Base-by-base conservation (phyloP, 2,329 filamentous ascomycete species). In the Plenodomus biglobosus region DNA sequence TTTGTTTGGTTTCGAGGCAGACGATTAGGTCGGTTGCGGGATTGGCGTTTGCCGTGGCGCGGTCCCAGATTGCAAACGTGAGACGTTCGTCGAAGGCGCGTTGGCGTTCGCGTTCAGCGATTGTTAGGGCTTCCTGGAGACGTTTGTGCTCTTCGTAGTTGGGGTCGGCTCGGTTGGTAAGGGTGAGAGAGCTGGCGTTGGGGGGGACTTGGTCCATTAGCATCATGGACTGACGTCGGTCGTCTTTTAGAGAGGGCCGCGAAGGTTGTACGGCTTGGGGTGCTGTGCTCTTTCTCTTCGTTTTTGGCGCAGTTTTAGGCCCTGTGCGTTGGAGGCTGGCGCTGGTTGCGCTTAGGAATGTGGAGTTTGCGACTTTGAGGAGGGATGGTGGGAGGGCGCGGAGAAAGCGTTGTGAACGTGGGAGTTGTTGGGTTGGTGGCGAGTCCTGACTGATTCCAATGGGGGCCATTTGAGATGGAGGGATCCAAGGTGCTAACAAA, bases 401-500 rank as follows among this genome's bases (percentile, higher is more conserved):
- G 2, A 99, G 81, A 53, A 99, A 92, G 42, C 90, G 85, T 68
- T 99, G 94, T 1, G 90, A 90, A 5, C 92, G 91, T 3, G 94
- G 94, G 38, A 99, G 86, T 4, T 91, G 88, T 57, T 90, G 92
- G 0, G 86, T 86, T 0, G 92, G 92, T 0, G 89, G 87, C 3
- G 87, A 80, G 15, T 85, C 85, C 62, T 90, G 85, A 15, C 82
- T 83, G 47, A 88, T 85, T 1, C 83, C 80, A 32, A 74, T 71
- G 3, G 72, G 70, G 22, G 68, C 66, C 73, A 65, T 76, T 60
- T 68, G 76, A 42, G 60, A 97, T 0, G 94, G 94, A 1, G 94
- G 94, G 39, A 99, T 97, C 94, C 91, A 96, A 0, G 94, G 94
- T 0, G 94, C 92, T 8, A 99, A 80, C 2, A 99, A 82, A 71